These are phyloP conservation scores for Talaromyces verruculosus DNA, from an alignment of 2,329 filamentous ascomycete genomes.

Conservation along the genomic window DNA sequence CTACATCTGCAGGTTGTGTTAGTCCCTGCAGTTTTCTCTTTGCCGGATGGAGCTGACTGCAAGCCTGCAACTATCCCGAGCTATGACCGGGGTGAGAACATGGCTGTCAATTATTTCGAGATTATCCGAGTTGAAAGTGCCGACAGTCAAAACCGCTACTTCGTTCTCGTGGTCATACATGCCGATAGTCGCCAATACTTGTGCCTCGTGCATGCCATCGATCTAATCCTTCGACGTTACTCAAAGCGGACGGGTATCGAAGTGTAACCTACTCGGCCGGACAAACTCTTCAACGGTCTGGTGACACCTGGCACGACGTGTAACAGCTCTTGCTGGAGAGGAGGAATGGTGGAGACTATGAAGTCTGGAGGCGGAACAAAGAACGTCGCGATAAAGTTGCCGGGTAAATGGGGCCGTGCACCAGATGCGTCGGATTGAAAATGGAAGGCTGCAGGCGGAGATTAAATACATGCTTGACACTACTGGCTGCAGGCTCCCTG, in stretches of 20 bases:
- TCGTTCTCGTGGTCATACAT: background rate
- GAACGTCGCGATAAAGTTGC: conserved; percentile 11
- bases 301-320: background rate
- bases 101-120: background rate
- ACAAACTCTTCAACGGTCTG: background rate
- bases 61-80: background rate
- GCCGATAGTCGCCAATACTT: background rate
- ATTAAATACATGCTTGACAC: background rate
- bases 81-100: background rate
- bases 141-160: background rate
- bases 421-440: background rate
- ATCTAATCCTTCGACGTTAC: background rate
- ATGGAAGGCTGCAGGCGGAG: conserved; percentile 2
- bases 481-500: background rate
- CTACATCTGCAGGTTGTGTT: background rate
- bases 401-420: conserved; percentile 7
- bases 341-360: background rate
- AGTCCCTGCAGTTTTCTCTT: background rate
- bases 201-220: background rate
- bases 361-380: background rate
- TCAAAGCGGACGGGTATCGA: conserved; percentile 5
- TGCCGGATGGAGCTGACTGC: background rate
- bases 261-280: background rate
- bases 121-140: background rate
- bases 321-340: background rate